These are phyloP conservation scores for Brettanomyces nanus DNA, from an alignment of 805 yeast species.

Conservation along the genomic window DNA sequence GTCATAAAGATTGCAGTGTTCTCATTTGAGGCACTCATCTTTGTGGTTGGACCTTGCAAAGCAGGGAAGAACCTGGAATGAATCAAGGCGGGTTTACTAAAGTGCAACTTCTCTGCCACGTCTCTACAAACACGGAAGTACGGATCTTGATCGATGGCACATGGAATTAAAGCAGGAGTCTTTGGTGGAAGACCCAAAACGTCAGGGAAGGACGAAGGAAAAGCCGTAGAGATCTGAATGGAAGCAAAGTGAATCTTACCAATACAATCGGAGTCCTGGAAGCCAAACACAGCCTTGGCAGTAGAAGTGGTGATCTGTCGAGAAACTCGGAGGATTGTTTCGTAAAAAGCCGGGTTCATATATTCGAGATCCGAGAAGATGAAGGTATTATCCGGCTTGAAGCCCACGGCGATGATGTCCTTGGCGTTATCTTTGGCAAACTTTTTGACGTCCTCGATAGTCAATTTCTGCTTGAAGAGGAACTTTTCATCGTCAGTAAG, in stretches of 20 bases:
- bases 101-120: slow-evolving; percentile 89
- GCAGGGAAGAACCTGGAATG: slow-evolving; percentile 98
- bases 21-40: slow-evolving; percentile 94
- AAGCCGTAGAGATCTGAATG: slow-evolving; percentile 91
- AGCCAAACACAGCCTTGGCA: slow-evolving; percentile 94
- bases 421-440: slow-evolving; percentile 80
- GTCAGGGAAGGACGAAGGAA: slow-evolving; percentile 93
- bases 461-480: slow-evolving; percentile 82
- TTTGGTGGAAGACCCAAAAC: slow-evolving; percentile 78
- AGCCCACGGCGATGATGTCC: slow-evolving; percentile 91
- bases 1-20: slow-evolving; percentile 91
- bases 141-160: slow-evolving; percentile 99
- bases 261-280: slow-evolving; percentile 88
- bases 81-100: slow-evolving; percentile 81
- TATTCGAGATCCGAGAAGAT: slow-evolving; percentile 88
- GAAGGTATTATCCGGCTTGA: slow-evolving; percentile 89
- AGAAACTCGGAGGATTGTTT: slow-evolving; percentile 85
- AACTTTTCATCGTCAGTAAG: slow-evolving; percentile 96
- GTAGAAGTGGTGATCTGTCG: slow-evolving; percentile 96
- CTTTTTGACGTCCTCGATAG: slow-evolving; percentile 77
- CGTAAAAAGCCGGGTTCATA: slow-evolving; percentile 92
- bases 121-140: slow-evolving; percentile 96
- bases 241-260: slow-evolving; percentile 95
- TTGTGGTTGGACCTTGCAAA: slow-evolving; percentile 89
- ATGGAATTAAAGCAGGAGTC: slow-evolving; percentile 94